Base-by-base conservation (phyloP, 352 stramenopile species). In the Phytophthora idaei region DNA sequence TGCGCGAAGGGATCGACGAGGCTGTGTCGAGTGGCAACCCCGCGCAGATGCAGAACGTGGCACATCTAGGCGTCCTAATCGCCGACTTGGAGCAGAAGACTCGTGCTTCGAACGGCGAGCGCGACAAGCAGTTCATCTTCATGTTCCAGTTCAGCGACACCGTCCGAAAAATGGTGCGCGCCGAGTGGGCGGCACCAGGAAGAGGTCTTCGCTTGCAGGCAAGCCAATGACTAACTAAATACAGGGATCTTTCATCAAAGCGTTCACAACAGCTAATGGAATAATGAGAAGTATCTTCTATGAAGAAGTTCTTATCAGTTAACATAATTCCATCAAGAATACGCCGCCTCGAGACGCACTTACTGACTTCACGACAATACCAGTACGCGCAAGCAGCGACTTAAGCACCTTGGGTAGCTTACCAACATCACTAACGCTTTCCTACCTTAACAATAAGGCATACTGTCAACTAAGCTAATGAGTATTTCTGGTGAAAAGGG, bases 121-220 rank as follows among this genome's bases (percentile, higher is more conserved):
- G 82, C 9, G 76, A 86, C 65, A 75, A 68, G 49, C 78, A 90
- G 67, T 87, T 90, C 45, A 71, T 77, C 29, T 76, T 86, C 66
- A 89, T 90, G 79, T 81, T 86, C 56, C 78, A 87, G 72, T 90
- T 82, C 69, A 87, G 76, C 61, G 50, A 66, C 17, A 55, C 65
- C 10, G 53, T 90, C 21, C 74, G 78, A 57, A 61, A 58, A 29
- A 68, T 79, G 60, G 71, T 79, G 46, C 67, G 48, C n/a, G 39
- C 56, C 15, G 71, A 79, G 55, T 76, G 71, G 71, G 56, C 56
- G n/a, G 31, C 47, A 39, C 14, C 64, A 56, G 64, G 41, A 54
- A 64, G 55, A 64, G 28, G 51, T 10, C 55, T 57, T 21, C 39
- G 63, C 1, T 60, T 64, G 25, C 63, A 50, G 17, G 25, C 41